Evolutionary conservation across 331 rosid genomes (phyloP).

Genomic region (Prunus yedoensis): DNA sequence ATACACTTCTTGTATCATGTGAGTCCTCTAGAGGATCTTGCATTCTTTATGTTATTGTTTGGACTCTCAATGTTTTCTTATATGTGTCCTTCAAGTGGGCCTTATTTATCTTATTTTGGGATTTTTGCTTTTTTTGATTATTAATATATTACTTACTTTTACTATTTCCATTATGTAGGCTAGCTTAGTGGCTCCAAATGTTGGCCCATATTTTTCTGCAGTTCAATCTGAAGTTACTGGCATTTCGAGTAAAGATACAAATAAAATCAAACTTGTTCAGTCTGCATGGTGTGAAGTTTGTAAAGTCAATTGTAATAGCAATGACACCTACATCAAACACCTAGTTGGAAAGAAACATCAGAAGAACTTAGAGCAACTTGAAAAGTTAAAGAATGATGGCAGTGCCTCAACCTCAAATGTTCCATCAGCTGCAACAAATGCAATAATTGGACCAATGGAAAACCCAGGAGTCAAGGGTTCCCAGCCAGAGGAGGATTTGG

Average conservation of each 20-base stretch:
- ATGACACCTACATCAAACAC: constrained; percentile 50
- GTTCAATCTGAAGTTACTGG: constrained; percentile 36
- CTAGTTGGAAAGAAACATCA: constrained; percentile 68
- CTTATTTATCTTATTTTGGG: neutral
- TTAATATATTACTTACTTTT: neutral
- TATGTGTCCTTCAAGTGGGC: neutral
- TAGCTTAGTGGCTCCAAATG: constrained; percentile 36
- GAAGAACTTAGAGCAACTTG: constrained; percentile 45
- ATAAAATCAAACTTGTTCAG: constrained; percentile 50
- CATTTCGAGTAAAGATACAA: constrained; percentile 37
- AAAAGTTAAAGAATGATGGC: constrained; percentile 19
- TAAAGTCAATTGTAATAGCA: constrained; percentile 64
- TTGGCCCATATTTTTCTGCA: constrained; percentile 46
- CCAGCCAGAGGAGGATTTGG: constrained; percentile 33
- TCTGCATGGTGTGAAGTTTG: constrained; percentile 72
- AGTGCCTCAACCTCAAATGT: constrained; percentile 16
- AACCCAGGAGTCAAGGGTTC: constrained; percentile 33
- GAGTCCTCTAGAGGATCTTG: neutral
- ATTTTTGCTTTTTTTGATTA: neutral
- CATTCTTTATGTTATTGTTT: neutral
- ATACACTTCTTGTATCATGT: neutral
- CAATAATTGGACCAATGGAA: constrained; percentile 45
- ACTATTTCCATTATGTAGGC: constrained; percentile 32
- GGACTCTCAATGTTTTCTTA: neutral
- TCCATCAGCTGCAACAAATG: constrained; percentile 13